Evolutionary conservation across 441 rosid genomes (phyloP).

Genomic region (Jatropha multifida): DNA sequence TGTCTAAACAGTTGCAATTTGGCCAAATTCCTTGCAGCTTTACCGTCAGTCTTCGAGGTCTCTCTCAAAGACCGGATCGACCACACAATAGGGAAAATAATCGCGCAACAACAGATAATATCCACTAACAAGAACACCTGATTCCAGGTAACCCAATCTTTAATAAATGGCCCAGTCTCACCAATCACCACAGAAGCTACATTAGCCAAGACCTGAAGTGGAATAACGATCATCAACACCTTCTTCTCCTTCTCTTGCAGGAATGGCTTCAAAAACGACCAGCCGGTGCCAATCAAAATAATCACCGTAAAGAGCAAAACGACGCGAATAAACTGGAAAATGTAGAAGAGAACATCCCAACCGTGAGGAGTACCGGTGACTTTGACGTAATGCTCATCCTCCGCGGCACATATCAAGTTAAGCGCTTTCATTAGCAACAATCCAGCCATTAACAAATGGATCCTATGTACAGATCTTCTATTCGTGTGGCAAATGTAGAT

Average conservation of each 20-base stretch:
- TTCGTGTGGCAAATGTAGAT: slow-evolving; percentile 52
- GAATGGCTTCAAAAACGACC: slow-evolving; percentile 93
- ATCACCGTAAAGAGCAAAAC: slow-evolving; percentile 79
- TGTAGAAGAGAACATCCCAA: slow-evolving; percentile 89
- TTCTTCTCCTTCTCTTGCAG: slow-evolving; percentile 94
- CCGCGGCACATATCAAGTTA: slow-evolving; percentile 87
- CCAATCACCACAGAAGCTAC: slow-evolving; percentile 87
- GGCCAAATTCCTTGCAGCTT: slow-evolving; percentile 84
- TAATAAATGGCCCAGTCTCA: slow-evolving; percentile 91
- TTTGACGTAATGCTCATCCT: slow-evolving; percentile 85
- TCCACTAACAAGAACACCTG: slow-evolving; percentile 86
- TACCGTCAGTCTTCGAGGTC: slow-evolving; percentile 88
- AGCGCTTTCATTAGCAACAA: slow-evolving; percentile 77
- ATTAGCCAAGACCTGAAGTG: slow-evolving; percentile 88
- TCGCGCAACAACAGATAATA: slow-evolving; percentile 90
- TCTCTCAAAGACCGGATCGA: slow-evolving; percentile 82
- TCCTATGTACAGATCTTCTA: slow-evolving; percentile 59
- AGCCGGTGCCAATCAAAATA: slow-evolving; percentile 87
- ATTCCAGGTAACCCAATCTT: slow-evolving; percentile 95
- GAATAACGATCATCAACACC: slow-evolving; percentile 85
- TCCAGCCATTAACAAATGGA: slow-evolving; percentile 80
- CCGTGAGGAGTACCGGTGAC: slow-evolving; percentile 92
- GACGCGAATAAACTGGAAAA: slow-evolving; percentile 82
- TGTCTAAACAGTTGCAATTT: slow-evolving; percentile 85
- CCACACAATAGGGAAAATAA: slow-evolving; percentile 95